Evolutionary conservation across 2,329 filamentous ascomycete species (phyloP), one percentile per base, ranked within the genome.

Genomic region (Stachybotrys chlorohalonatus): DNA sequence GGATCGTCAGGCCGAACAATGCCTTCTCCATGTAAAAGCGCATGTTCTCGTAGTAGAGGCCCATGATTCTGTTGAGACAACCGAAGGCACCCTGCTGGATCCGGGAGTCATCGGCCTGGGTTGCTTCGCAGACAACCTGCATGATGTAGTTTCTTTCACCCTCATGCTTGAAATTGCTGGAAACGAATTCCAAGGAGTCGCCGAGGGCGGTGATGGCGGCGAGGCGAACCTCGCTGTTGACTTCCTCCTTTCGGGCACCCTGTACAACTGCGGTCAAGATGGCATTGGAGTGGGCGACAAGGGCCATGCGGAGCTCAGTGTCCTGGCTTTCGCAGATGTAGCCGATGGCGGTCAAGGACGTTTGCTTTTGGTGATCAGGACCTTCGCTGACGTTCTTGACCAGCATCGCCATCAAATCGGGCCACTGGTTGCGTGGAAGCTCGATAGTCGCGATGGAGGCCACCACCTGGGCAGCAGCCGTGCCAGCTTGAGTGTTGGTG

Each of bases 11-110:
- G 56, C 94, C 94, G 65, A 99, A 99, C 48, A 99, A 82, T 42
- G 94, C 94, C 83, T 97, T 97, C 80, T 99, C 94, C 94, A 99
- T 99, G 78, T 99, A 99, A 75, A 96, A 99, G 66, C 92, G 87
- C 94, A 99, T 99, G 77, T 96, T 95, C 67, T 99, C 94, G 72
- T 99, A 99, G 80, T 99, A 99, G 59, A 96, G 83, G 57, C 83
- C 89, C 94, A 99, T 99, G 73, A 99, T 97, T 66, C 94, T 86
- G 82, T 99, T 99, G 63, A 99, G 77, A 72, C 94, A 97, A 64
- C 94, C 94, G 70, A 96, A 99, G 48, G 94, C 90, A 58, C 91
- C 92, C 70, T 96, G 90, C 74, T 97, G 92, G 71, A 99, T 95
- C 68, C 91, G 84, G 56, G 82, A 83, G 72, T 99, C 94, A 1